Evolutionary conservation across 2,329 filamentous ascomycete genomes (phyloP).

Genomic region (Penicillium sp.): DNA sequence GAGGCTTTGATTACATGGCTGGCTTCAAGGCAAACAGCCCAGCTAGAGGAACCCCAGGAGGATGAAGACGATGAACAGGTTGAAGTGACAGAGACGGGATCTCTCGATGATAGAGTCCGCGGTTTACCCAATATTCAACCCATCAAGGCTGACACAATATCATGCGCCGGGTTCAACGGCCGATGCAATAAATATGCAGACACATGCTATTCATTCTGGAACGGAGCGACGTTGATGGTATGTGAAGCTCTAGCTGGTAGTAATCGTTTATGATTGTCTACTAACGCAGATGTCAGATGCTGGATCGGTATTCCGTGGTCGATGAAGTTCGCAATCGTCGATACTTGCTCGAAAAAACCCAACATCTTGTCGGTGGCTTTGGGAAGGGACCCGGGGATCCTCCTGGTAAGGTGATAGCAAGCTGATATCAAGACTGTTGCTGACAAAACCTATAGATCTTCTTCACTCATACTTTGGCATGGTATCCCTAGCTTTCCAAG

Average conservation of each 20-base stretch:
- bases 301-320: constrained; percentile 59
- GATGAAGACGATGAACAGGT: constrained; percentile 11
- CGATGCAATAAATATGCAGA: constrained; percentile 88
- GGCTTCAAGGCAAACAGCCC: constrained; percentile 62
- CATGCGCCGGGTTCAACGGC: constrained; percentile 78
- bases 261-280: constrained; percentile 19
- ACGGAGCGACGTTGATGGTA: constrained; percentile 61
- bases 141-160: constrained; percentile 33
- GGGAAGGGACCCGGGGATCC: constrained; percentile 67
- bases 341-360: constrained; percentile 81
- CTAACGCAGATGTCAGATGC: constrained; percentile 48
- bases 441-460: constrained; percentile 53
- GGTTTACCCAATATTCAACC: constrained; percentile 28
- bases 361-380: constrained; percentile 82
- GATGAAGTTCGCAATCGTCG: constrained; percentile 61
- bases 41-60: constrained; percentile 36
- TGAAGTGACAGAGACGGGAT: constrained; percentile 7
- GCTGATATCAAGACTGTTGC: neutral
- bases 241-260: constrained; percentile 19
- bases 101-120: constrained; percentile 27
- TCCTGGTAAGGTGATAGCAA: constrained; percentile 54
- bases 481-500: constrained; percentile 71
- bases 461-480: constrained; percentile 89
- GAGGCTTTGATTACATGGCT: constrained; percentile 55
- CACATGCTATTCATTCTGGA: constrained; percentile 97